phyloP scores from a whole-genome alignment of 139 green algal genomes.

The Diplosphaera chodatii region DNA sequence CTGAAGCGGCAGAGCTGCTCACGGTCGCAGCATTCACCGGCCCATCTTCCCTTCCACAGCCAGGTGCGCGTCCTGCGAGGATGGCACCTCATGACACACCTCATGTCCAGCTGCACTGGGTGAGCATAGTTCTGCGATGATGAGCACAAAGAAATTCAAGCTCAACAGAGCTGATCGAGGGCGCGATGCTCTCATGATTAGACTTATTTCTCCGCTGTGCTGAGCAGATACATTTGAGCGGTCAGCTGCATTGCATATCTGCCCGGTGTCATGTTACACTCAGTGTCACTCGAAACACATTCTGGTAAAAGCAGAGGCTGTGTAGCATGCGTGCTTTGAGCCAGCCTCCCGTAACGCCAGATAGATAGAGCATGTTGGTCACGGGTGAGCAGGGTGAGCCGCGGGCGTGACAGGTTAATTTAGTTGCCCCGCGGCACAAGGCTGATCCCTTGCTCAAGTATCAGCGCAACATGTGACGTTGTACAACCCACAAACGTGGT shows the following conservation, averaged over 20 bases:
- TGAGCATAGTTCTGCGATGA: slow-evolving; percentile 2
- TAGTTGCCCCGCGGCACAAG: neutral
- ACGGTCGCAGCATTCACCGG: slow-evolving; percentile 42
- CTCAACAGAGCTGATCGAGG: neutral
- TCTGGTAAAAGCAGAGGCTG: neutral
- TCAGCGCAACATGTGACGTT: neutral
- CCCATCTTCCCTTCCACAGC: neutral
- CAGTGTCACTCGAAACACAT: too few species aligned
- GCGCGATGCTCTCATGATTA: slow-evolving; percentile 1
- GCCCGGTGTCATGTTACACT: too few species aligned
- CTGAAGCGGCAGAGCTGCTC: slow-evolving; percentile 68
- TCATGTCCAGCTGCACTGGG: too few species aligned
- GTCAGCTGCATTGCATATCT: too few species aligned
- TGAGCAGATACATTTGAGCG: too few species aligned
- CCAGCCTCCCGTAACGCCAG: too few species aligned
- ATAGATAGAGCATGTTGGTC: too few species aligned
- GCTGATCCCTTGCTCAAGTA: neutral
- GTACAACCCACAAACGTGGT: too few species aligned
- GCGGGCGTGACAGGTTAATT: neutral
- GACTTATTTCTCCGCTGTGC: neutral
- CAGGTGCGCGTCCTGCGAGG: too few species aligned
- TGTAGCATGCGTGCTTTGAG: too few species aligned
- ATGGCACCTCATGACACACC: too few species aligned
- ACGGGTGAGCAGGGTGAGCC: too few species aligned
- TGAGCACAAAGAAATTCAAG: neutral